phyloP scores from a whole-genome alignment of 257 asterid species.

The Pogostemon cablin region DNA sequence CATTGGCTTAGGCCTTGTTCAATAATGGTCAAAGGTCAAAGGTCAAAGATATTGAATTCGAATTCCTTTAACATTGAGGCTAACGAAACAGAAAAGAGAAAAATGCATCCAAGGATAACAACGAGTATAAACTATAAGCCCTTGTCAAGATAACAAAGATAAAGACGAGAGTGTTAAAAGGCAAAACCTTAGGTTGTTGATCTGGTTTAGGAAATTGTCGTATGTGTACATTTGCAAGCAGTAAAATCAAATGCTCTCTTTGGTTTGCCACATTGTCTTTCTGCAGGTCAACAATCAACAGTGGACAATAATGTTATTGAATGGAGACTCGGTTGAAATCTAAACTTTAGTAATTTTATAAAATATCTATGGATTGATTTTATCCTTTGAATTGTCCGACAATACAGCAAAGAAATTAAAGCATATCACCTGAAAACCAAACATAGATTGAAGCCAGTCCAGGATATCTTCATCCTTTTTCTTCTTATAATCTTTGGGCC shows the following conservation, averaged over 20 bases:
- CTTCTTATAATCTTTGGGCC: constrained; percentile 91
- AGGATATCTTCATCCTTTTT: constrained; percentile 90
- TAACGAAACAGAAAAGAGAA: background rate
- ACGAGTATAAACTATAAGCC: background rate
- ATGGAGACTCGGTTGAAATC: constrained; percentile 10
- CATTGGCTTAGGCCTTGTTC: background rate
- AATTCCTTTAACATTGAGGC: background rate
- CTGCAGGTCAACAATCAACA: constrained; percentile 45
- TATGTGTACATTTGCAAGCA: constrained; percentile 91
- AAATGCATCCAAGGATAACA: background rate
- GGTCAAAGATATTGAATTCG: background rate
- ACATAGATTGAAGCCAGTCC: constrained; percentile 97
- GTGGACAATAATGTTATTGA: background rate
- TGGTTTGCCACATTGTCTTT: constrained; percentile 88
- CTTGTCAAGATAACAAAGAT: constrained; percentile 3
- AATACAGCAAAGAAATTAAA: background rate
- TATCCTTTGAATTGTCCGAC: background rate
- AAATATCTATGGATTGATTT: constrained; percentile 15
- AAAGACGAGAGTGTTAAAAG: constrained; percentile 27
- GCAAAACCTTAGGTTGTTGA: constrained; percentile 82
- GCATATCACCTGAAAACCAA: constrained; percentile 79
- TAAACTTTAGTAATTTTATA: constrained; percentile 2
- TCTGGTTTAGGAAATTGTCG: constrained; percentile 90
- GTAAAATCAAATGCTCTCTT: constrained; percentile 89
- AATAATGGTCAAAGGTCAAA: constrained; percentile 9